A percentile compares a stretch with the other conserved stretches of the same genome.
Conservation (phyloP, 1,284 basidiomycete species). For the Laetiporus sulphureus region DNA sequence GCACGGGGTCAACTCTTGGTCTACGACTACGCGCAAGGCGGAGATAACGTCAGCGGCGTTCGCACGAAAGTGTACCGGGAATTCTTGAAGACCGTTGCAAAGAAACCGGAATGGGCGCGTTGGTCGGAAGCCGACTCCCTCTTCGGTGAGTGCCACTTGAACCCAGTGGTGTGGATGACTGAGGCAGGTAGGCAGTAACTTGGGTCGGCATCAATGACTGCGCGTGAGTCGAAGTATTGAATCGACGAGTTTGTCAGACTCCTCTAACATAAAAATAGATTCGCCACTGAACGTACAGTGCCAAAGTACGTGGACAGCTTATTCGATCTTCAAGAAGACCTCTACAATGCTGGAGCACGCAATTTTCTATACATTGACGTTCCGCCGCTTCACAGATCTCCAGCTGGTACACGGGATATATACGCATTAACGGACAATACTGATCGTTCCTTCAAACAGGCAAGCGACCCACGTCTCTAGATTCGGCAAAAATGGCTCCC, state of each 20-base stretch:
- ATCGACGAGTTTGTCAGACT: too few relatives aligned
- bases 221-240: slow-evolving; percentile 32
- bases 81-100: slow-evolving; percentile 32
- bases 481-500: background rate
- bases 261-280: too few relatives aligned
- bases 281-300: slow-evolving; percentile 6
- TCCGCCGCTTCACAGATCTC: slow-evolving; percentile 48
- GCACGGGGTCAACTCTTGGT: slow-evolving; percentile 34
- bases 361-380: slow-evolving; percentile 62
- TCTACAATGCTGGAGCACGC: slow-evolving; percentile 46
- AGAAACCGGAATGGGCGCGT: slow-evolving; percentile 32
- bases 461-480: background rate
- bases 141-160: slow-evolving; percentile 32
- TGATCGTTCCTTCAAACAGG: background rate
- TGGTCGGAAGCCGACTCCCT: slow-evolving; percentile 38
- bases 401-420: slow-evolving; percentile 27
- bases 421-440: too few relatives aligned
- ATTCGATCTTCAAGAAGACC: slow-evolving; percentile 37
- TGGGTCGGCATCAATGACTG: slow-evolving; percentile 66
- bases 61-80: slow-evolving; percentile 29
- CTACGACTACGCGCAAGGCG: slow-evolving; percentile 45
- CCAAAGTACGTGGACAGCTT: slow-evolving; percentile 23
- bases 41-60: slow-evolving; percentile 34
- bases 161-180: too few relatives aligned
- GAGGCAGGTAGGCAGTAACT: too few relatives aligned